Evolutionary conservation across 2,329 filamentous ascomycete species (phyloP).

Genomic region (Dactylellina haptotyla): DNA sequence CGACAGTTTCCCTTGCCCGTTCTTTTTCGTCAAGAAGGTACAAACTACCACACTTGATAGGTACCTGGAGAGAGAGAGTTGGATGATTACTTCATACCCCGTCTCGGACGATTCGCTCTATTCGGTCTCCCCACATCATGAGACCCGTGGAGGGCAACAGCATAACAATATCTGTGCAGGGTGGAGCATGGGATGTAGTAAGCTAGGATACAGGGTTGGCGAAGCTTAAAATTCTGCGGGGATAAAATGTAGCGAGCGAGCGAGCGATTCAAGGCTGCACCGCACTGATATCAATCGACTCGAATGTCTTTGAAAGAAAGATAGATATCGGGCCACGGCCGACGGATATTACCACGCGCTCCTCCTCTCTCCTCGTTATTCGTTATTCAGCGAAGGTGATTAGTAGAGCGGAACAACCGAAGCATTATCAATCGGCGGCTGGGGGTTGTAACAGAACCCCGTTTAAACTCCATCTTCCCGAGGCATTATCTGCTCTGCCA

Average conservation of each 20-base stretch:
- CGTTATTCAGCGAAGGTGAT: too few relatives aligned
- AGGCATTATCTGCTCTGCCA: neutral
- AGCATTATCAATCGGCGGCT: neutral
- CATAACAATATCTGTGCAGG: constrained; percentile 5
- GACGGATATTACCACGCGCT: too few relatives aligned
- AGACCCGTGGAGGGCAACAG: neutral
- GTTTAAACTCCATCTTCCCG: neutral
- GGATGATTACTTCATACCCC: too few relatives aligned
- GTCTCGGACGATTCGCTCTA: constrained; percentile 23
- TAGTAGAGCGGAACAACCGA: neutral
- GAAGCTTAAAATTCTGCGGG: constrained; percentile 13
- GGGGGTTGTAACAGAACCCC: too few relatives aligned
- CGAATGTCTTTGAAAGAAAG: too few relatives aligned
- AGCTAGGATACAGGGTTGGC: neutral
- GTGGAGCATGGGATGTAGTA: neutral
- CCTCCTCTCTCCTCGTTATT: too few relatives aligned
- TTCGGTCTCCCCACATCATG: constrained; percentile 28
- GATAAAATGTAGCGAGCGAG: constrained; percentile 2
- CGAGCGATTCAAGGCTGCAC: too few relatives aligned
- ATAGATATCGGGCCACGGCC: too few relatives aligned
- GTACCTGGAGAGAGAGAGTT: neutral
- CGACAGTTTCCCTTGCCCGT: constrained; percentile 1
- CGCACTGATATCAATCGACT: too few relatives aligned
- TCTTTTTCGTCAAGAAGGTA: neutral
- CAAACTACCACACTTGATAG: neutral